Percentiles rank a stretch among this genome's conserved stretches.
Conservation (phyloP, 1,284 basidiomycete genomes). For the Ceratobasidium sp. region DNA sequence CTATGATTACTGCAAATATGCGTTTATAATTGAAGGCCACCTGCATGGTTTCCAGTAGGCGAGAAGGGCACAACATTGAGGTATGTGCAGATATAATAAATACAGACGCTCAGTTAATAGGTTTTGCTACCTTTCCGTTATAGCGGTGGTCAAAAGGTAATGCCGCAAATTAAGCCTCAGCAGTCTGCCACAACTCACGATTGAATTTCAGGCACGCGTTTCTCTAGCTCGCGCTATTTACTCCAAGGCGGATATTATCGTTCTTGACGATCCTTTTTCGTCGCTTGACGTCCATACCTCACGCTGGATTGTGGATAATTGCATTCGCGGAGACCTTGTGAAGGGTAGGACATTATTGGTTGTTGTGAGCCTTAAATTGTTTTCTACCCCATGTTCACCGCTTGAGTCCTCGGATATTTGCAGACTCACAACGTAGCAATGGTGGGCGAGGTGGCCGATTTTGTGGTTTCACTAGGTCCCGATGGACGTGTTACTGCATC, state of each 20-base stretch:
- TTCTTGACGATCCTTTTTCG: conserved; percentile 53
- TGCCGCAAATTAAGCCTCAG: background rate
- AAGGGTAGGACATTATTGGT: conserved; percentile 56
- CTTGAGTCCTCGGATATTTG: conserved; percentile 10
- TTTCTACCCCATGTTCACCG: background rate
- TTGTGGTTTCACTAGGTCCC: conserved; percentile 52
- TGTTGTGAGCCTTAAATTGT: conserved; percentile 48
- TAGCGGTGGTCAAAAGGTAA: conserved; percentile 46
- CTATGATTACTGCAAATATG: background rate
- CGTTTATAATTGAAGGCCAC: too few species aligned
- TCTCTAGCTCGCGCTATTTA: conserved; percentile 58
- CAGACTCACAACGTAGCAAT: conserved; percentile 56
- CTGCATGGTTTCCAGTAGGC: conserved; percentile 46
- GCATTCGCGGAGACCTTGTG: conserved; percentile 55
- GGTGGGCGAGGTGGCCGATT: conserved; percentile 54
- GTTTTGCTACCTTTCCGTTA: conserved; percentile 15
- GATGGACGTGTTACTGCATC: conserved; percentile 42
- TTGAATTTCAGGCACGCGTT: conserved; percentile 54
- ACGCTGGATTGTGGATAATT: conserved; percentile 56
- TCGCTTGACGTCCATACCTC: conserved; percentile 58
- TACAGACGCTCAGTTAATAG: too few species aligned
- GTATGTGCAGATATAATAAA: background rate
- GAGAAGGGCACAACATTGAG: conserved; percentile 41
- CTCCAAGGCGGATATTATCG: conserved; percentile 52
- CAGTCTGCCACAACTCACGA: background rate